Evolutionary conservation across 129 eudicot genomes (phyloP), one percentile per base, ranked within the genome.

Genomic region (Helichrysum umbraculigerum): DNA sequence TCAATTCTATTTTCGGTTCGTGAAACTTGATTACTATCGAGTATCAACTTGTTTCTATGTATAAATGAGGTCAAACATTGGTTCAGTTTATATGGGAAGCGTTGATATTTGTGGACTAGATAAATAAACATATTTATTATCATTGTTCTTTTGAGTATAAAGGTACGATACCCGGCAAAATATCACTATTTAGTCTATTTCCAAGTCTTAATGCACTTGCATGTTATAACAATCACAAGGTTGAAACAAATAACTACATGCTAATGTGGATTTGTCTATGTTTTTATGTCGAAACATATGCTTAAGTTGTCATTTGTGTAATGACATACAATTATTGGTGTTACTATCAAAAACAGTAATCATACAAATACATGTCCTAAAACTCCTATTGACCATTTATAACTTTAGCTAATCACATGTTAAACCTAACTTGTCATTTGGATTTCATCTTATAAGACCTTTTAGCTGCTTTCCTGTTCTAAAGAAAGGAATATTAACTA

Each of bases 331-430:
- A 3, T 20, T 59, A 14, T 73, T 25, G 41, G 25, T 14, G 16
- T 19, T 3, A 6, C 4, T 69, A 41, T 57, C 29, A 6, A 21
- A 57, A 57, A 20, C 60, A n/a, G 1, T 56, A 19, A 0, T 56
- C 1, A 42, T 6, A 42, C 9, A 42, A 42, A 42, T 5, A 15
- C 4, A 54, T 54, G 64, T 7, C 29, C 28, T 58, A 11, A 6
- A 20, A 25, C 66, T 19, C 21, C 21, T 10, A 19, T 2, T 59
- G 12, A 22, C 32, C 69, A 14, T 3, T 14, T 14, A 10, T 64
- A 30, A 32, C 69, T 64, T 32, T 32, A 64, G 69, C 69, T 64
- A 32, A 64, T 16, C 69, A 64, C 22, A 32, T 64, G 42, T 7
- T 64, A 30, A 28, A 7, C 42, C 68, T 64, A 32, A 29, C 21